Evolutionary conservation across 441 rosid species (phyloP), one percentile per base, ranked within the genome.

Genomic region (Mallotus japonicus): DNA sequence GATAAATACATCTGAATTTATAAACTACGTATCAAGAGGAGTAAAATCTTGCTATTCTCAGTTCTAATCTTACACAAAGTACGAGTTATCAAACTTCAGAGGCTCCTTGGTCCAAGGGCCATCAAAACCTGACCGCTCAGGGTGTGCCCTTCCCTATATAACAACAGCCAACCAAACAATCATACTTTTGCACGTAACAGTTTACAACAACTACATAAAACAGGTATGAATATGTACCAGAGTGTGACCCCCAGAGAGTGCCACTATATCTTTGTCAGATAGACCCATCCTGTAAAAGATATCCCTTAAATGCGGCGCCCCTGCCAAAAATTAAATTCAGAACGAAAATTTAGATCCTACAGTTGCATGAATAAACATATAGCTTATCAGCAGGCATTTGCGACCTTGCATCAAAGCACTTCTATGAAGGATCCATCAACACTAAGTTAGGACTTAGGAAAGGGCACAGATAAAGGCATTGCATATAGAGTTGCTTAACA

Each of bases 61-160:
- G 51, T 68, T 71, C 34, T 59, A 74, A 76, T 66, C 75, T 87
- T 88, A 92, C 98, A 83, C 79, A 28, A 90, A 94, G 81, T 94
- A 92, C 2, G 97, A 88, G 84, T 92, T 92, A 70, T 90, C 96
- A 65, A 94, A 94, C 83, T 87, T 89, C 74, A 92, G 84, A 42
- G 98, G 95, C 73, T 92, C 95, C 77, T 79, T 69, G 40, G 97
- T 94, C 98, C 98, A 94, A 47, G 96, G 87, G 53, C 98, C 98
- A 59, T 92, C 93, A 66, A 94, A 94, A 67, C 95, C 92, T 22
- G 97, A 92, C 81, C 97, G 86, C 75, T 94, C 93, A 9, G 80
- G 90, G 81, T 92, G 98, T 62, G 96, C 96, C 81, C 80, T 83
- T 82, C 97, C 98, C 97, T 80, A 28, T 84, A 73, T 2, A 78